These are phyloP conservation scores for Boletus pseudo-olivaceus DNA, from an alignment of 768 basidiomycete genomes.

Conservation along the genomic window DNA sequence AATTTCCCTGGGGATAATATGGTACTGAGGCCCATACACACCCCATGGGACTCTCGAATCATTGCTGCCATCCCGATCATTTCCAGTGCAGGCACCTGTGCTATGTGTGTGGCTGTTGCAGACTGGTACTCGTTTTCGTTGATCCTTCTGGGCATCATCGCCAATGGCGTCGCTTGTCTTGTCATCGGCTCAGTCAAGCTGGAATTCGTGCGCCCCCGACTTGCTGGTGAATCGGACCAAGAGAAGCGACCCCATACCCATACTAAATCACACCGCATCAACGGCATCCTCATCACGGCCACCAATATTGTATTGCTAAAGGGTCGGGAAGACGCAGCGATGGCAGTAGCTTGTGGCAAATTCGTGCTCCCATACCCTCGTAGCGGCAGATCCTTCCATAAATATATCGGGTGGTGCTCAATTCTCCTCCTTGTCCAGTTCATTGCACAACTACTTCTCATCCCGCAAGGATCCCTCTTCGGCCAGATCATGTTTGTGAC, in stretches of 20 bases:
- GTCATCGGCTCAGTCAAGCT: constrained; percentile 24
- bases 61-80: constrained; percentile 4
- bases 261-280: background rate
- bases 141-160: constrained; percentile 30
- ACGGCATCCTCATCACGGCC: constrained; percentile 1
- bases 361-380: background rate
- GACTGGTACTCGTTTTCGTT: constrained; percentile 31
- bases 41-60: background rate
- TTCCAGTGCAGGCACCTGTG: background rate
- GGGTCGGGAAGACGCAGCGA: constrained; percentile 11
- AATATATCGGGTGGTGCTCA: constrained; percentile 23
- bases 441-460: constrained; percentile 24
- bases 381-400: background rate
- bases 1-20: background rate
- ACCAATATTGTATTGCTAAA: constrained; percentile 8
- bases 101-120: constrained; percentile 3
- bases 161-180: constrained; percentile 27
- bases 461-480: constrained; percentile 10
- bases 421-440: constrained; percentile 28
- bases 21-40: background rate
- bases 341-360: constrained; percentile 8
- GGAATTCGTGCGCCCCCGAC: constrained; percentile 1
- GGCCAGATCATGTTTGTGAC: constrained; percentile 14
- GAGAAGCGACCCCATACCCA: too few relatives aligned
- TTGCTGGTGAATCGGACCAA: background rate